A percentile compares a stretch with the other conserved stretches of the same genome.
Conservation (phyloP, 1,284 basidiomycete genomes). For the Ustilago vetiveriae region DNA sequence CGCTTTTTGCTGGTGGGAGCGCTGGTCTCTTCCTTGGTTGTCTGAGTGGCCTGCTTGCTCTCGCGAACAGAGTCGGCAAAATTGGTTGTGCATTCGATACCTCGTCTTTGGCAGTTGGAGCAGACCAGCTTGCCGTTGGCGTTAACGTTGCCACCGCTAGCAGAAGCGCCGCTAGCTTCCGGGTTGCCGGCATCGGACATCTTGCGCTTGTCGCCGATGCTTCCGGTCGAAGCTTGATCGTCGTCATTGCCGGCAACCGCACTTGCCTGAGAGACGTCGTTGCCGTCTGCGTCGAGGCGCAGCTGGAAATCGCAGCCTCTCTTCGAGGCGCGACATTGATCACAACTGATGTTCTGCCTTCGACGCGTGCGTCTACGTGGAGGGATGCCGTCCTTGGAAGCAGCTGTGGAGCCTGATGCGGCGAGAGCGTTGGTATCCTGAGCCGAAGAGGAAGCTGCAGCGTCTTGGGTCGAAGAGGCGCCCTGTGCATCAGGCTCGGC, state of each 20-base stretch:
- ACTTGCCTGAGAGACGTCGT: conserved; percentile 17
- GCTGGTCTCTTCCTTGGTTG: conserved; percentile 23
- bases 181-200: conserved; percentile 38
- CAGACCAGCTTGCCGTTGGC: conserved; percentile 32
- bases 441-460: neutral
- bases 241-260: conserved; percentile 1
- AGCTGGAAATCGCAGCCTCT: conserved; percentile 51
- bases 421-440: neutral
- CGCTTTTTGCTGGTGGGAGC: conserved; percentile 40
- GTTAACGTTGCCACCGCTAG: neutral
- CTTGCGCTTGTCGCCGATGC: conserved; percentile 43
- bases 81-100: conserved; percentile 51
- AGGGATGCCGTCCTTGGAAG: conserved; percentile 29
- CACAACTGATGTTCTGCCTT: conserved; percentile 53
- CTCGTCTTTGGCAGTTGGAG: conserved; percentile 50
- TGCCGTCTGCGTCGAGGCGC: conserved; percentile 45
- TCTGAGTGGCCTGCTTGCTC: conserved; percentile 42
- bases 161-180: neutral
- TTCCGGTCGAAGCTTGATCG: conserved; percentile 9
- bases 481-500: conserved; percentile 8
- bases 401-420: conserved; percentile 8
- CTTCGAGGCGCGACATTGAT: conserved; percentile 51
- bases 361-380: conserved; percentile 40
- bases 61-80: conserved; percentile 48
- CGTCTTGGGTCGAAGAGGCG: neutral